Percentiles rank a stretch among this genome's conserved stretches.
Evolutionary conservation across 1,284 basidiomycete species (phyloP).

Genomic region (Earliella scabrosa): DNA sequence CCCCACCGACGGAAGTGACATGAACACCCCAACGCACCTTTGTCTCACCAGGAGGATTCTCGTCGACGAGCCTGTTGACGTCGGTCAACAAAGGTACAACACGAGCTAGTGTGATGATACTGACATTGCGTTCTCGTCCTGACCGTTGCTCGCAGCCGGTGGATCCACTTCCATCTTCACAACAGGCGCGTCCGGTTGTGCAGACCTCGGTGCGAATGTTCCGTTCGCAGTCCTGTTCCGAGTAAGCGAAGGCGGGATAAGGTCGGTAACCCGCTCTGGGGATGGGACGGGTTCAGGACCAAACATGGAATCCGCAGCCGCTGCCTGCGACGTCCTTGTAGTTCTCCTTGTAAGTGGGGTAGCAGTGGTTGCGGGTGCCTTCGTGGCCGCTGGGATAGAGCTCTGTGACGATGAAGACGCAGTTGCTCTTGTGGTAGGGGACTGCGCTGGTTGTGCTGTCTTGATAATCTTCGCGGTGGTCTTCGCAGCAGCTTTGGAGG

Average conservation of each 20-base stretch:
- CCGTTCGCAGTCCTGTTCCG: neutral
- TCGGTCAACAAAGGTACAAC: neutral
- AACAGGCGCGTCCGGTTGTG: neutral
- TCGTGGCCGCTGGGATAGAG: neutral
- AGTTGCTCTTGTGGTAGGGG: neutral
- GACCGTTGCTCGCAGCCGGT: neutral
- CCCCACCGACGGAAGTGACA: too few species aligned
- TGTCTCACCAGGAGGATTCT: neutral
- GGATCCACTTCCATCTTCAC: constrained; percentile 13
- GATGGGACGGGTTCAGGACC: neutral
- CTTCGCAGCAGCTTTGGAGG: neutral
- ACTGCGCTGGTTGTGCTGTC: neutral
- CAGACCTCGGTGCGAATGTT: neutral
- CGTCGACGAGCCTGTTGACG: neutral
- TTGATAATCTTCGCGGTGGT: neutral
- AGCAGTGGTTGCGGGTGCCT: neutral
- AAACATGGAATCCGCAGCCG: constrained; percentile 9
- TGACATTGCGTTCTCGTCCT: constrained; percentile 6
- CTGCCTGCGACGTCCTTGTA: constrained; percentile 9
- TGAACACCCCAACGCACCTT: constrained; percentile 1
- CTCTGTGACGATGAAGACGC: neutral
- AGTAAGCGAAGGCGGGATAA: neutral
- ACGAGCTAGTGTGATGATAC: neutral
- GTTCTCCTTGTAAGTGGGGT: constrained; percentile 9
- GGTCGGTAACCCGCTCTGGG: neutral